Evolutionary conservation across 345 rosid genomes (phyloP).

Genomic region (Salix viminalis): DNA sequence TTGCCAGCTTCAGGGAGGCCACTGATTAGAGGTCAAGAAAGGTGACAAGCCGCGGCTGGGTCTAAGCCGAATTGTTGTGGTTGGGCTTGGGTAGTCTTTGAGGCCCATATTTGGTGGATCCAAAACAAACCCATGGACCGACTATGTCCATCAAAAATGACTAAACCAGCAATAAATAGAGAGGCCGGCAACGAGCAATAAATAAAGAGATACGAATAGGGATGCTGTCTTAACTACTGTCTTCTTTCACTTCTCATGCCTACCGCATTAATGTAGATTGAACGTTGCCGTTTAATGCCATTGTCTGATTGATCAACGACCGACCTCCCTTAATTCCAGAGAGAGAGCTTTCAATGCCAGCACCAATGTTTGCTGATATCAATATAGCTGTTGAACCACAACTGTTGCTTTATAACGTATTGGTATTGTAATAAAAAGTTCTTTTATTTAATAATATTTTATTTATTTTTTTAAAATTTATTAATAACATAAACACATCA

Average conservation of each 20-base stretch:
- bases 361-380: background rate
- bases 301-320: background rate
- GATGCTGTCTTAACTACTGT: too few species aligned
- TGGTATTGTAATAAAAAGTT: too few species aligned
- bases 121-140: constrained; percentile 37
- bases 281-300: background rate
- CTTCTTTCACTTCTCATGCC: too few species aligned
- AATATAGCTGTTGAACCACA: background rate
- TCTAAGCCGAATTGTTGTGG: constrained; percentile 42
- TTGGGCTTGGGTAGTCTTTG: constrained; percentile 39
- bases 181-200: too few species aligned
- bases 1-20: too few species aligned
- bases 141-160: constrained; percentile 14
- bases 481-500: too few species aligned
- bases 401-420: background rate
- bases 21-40: constrained; percentile 22
- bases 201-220: too few species aligned
- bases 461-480: too few species aligned
- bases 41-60: constrained; percentile 56
- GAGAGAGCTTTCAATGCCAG: background rate
- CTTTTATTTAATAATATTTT: too few species aligned
- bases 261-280: background rate
- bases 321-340: background rate
- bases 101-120: constrained; percentile 36
- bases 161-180: too few species aligned